phyloP scores from a whole-genome alignment of 352 stramenopile genomes.

The Phytophthora citrophthora region DNA sequence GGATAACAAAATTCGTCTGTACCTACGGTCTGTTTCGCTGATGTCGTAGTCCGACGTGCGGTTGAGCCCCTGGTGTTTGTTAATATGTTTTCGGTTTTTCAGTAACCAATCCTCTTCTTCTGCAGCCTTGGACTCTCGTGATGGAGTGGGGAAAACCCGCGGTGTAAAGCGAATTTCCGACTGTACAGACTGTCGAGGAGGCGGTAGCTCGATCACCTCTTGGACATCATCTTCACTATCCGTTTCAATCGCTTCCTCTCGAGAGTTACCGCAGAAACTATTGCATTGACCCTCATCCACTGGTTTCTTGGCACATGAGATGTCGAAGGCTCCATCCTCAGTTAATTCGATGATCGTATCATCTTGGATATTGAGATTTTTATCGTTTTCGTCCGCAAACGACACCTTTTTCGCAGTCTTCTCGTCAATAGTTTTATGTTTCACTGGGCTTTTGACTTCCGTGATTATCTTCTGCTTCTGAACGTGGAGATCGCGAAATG shows the following conservation, averaged over 20 bases:
- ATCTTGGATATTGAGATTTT: slow-evolving; percentile 5
- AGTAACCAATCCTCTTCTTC: slow-evolving; percentile 87
- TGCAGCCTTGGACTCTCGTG: slow-evolving; percentile 77
- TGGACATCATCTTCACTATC: not conserved
- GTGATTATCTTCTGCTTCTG: slow-evolving; percentile 19
- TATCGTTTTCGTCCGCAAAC: slow-evolving; percentile 36
- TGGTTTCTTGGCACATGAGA: slow-evolving; percentile 21
- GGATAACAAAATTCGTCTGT: not conserved
- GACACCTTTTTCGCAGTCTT: slow-evolving; percentile 45
- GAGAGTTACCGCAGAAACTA: not conserved
- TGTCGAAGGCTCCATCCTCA: slow-evolving; percentile 60
- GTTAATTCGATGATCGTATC: slow-evolving; percentile 57
- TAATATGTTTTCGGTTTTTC: slow-evolving; percentile 84
- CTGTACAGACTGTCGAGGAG: slow-evolving; percentile 49
- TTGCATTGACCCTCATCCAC: not conserved
- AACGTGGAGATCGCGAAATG: slow-evolving; percentile 56
- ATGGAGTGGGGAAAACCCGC: slow-evolving; percentile 78
- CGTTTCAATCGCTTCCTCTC: slow-evolving; percentile 20
- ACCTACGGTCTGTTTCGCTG: slow-evolving; percentile 84
- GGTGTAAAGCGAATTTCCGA: slow-evolving; percentile 79
- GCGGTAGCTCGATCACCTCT: slow-evolving; percentile 36
- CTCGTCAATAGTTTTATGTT: not conserved
- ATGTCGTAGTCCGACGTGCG: slow-evolving; percentile 70
- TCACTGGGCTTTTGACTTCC: too few species aligned
- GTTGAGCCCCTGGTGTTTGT: slow-evolving; percentile 70